phyloP scores from a whole-genome alignment of 148 eudicot species.

The Rhododendron griersonianum region DNA sequence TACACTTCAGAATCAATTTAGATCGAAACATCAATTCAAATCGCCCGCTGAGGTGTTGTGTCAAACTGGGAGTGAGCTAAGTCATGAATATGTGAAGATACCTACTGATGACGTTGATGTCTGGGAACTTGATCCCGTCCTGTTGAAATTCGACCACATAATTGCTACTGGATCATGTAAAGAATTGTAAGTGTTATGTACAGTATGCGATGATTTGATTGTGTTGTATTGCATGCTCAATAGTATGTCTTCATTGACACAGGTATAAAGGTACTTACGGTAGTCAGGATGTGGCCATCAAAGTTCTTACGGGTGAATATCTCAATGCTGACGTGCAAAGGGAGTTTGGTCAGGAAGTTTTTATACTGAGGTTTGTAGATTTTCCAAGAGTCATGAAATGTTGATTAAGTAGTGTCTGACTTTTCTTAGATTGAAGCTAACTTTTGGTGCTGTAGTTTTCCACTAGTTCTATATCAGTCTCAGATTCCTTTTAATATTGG shows the following conservation, averaged over 20 bases:
- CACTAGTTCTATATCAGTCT: neutral
- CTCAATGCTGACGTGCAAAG: constrained; percentile 42
- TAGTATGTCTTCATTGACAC: constrained; percentile 13
- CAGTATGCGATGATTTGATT: neutral
- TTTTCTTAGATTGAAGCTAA: neutral
- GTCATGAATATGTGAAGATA: constrained; percentile 19
- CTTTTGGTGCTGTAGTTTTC: neutral
- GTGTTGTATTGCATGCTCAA: constrained; percentile 1
- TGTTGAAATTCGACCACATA: constrained; percentile 45
- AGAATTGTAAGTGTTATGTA: constrained; percentile 55
- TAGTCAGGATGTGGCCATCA: constrained; percentile 82
- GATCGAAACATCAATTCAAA: constrained; percentile 16
- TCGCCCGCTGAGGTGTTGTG: constrained; percentile 18
- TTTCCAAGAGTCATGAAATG: neutral
- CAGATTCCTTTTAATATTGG: neutral
- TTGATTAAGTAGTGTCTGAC: neutral
- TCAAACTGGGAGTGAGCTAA: constrained; percentile 8
- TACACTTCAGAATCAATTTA: constrained; percentile 41
- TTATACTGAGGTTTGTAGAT: constrained; percentile 62
- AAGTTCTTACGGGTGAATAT: constrained; percentile 49
- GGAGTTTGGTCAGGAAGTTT: constrained; percentile 82
- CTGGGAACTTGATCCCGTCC: constrained; percentile 59
- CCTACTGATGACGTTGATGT: constrained; percentile 40
- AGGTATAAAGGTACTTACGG: constrained; percentile 66
- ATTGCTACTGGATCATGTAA: constrained; percentile 66